phyloP scores from a whole-genome alignment of 2,329 filamentous ascomycete genomes.

The Colletotrichum higginsianum region DNA sequence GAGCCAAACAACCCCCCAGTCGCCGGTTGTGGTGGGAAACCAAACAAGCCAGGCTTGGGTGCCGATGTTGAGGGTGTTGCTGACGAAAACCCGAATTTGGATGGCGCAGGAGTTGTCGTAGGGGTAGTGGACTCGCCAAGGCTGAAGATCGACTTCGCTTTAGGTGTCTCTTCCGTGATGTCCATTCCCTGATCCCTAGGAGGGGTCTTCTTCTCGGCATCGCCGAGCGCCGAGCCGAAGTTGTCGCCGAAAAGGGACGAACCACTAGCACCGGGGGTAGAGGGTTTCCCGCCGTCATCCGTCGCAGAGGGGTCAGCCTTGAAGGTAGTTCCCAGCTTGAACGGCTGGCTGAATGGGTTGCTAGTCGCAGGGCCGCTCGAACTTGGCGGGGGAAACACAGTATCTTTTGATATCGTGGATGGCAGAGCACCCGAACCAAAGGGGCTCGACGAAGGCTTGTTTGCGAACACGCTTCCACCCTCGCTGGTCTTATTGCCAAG shows the following conservation, averaged over 20 bases:
- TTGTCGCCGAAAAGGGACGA: conserved; percentile 72
- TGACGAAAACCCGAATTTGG: conserved; percentile 60
- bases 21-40: conserved; percentile 51
- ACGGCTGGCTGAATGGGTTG: conserved; percentile 60
- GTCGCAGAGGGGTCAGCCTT: conserved; percentile 74
- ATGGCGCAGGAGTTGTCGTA: conserved; percentile 65
- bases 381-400: conserved; percentile 56
- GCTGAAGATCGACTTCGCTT: conserved; percentile 51
- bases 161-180: conserved; percentile 51
- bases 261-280: conserved; percentile 56
- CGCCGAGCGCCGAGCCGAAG: conserved; percentile 72
- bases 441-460: conserved; percentile 54
- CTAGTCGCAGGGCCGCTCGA: conserved; percentile 44
- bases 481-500: conserved; percentile 56
- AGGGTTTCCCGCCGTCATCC: conserved; percentile 69
- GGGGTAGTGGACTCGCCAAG: conserved; percentile 60
- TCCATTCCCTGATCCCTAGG: conserved; percentile 70
- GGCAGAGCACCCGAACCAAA: conserved; percentile 51
- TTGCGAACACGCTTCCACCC: conserved; percentile 55
- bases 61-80: conserved; percentile 42
- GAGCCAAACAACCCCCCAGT: conserved; percentile 49
- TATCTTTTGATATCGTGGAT: conserved; percentile 54
- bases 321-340: conserved; percentile 79
- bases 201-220: conserved; percentile 57
- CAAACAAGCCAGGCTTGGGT: conserved; percentile 52